phyloP scores from a whole-genome alignment of 106 monocot species.

The Allium cepa region DNA sequence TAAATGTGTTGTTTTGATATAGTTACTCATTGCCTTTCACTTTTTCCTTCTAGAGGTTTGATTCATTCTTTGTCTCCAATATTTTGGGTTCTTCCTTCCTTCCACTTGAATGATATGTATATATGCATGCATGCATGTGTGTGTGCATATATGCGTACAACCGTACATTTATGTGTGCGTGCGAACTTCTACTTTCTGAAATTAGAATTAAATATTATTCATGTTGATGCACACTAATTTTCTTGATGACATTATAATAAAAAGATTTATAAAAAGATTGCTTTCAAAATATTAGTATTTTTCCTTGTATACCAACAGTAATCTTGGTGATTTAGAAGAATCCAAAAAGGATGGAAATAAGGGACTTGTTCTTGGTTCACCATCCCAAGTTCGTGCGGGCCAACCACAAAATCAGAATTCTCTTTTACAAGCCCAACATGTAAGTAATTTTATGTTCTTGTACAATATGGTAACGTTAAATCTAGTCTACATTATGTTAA shows the following conservation, averaged over 20 bases:
- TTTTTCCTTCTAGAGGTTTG: too few relatives aligned
- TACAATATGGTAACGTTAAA: background rate
- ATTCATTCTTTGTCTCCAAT: too few relatives aligned
- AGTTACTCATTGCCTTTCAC: background rate
- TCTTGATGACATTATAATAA: background rate
- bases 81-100: too few relatives aligned
- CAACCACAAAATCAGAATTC: constrained; percentile 54
- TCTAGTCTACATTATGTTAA: background rate
- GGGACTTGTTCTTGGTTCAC: constrained; percentile 30
- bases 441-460: constrained; percentile 15
- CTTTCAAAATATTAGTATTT: background rate
- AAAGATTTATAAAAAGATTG: background rate
- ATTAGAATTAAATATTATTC: background rate
- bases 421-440: constrained; percentile 50
- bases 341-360: constrained; percentile 48
- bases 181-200: background rate
- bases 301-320: constrained; percentile 28
- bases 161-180: background rate
- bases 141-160: background rate
- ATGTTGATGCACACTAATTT: background rate
- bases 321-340: constrained; percentile 52
- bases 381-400: constrained; percentile 40
- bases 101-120: background rate
- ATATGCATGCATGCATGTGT: background rate
- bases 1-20: too few relatives aligned